These are phyloP conservation scores for Arachis stenosperma DNA, from an alignment of 306 rosid species.

Conservation along the genomic window DNA sequence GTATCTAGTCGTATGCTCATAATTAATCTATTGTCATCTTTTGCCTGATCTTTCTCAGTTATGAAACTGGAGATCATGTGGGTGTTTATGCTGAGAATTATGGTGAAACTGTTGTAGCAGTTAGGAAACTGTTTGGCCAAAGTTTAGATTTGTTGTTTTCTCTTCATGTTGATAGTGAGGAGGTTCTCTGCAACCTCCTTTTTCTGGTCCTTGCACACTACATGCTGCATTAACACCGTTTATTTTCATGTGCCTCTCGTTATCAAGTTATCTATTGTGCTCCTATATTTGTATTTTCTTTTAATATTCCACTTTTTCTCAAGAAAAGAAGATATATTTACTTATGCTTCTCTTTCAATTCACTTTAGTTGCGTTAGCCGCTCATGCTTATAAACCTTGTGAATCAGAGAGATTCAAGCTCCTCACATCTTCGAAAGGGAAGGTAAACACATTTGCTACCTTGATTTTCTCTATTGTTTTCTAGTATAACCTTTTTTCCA, in stretches of 20 bases:
- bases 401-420: slow-evolving; percentile 81
- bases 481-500: neutral
- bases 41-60: slow-evolving; percentile 55
- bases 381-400: slow-evolving; percentile 74
- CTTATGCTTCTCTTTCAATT: slow-evolving; percentile 52
- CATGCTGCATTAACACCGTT: slow-evolving; percentile 64
- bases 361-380: slow-evolving; percentile 84
- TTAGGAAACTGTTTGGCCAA: slow-evolving; percentile 72
- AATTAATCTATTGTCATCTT: slow-evolving; percentile 28
- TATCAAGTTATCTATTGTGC: slow-evolving; percentile 3
- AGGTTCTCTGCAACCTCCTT: slow-evolving; percentile 84
- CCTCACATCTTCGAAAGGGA: slow-evolving; percentile 87
- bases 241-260: slow-evolving; percentile 7
- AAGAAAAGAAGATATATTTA: slow-evolving; percentile 5
- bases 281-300: slow-evolving; percentile 20
- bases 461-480: slow-evolving; percentile 10
- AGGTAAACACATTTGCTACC: slow-evolving; percentile 52
- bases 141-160: slow-evolving; percentile 72
- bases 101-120: slow-evolving; percentile 82
- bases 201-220: slow-evolving; percentile 86
- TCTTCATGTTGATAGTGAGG: slow-evolving; percentile 72
- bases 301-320: neutral
- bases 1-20: slow-evolving; percentile 11
- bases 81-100: slow-evolving; percentile 89
- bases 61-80: slow-evolving; percentile 97